Percentiles rank a stretch among this genome's conserved stretches.
These are phyloP conservation scores for Aspergillus ochraceus DNA, from an alignment of 2,329 filamentous ascomycete genomes.

Conservation along the genomic window DNA sequence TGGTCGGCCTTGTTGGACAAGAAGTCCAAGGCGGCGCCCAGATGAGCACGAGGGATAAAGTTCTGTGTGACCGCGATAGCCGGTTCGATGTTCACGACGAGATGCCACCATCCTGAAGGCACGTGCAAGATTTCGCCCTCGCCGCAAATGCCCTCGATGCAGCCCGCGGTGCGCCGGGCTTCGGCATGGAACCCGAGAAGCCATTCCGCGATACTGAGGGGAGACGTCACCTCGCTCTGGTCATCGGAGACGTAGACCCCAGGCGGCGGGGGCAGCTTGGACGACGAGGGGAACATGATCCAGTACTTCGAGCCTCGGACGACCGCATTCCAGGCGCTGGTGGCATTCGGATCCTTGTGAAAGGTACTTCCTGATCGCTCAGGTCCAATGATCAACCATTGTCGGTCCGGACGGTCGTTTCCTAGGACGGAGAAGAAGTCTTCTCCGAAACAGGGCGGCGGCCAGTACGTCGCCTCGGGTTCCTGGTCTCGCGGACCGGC, in stretches of 20 bases:
- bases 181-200: slow-evolving; percentile 84
- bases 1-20: slow-evolving; percentile 79
- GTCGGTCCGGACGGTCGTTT: slow-evolving; percentile 75
- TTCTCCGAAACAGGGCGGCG: slow-evolving; percentile 78
- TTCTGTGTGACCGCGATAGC: slow-evolving; percentile 93
- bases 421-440: slow-evolving; percentile 83
- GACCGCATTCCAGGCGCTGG: slow-evolving; percentile 89
- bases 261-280: slow-evolving; percentile 66
- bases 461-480: slow-evolving; percentile 67
- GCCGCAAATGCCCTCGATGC: slow-evolving; percentile 79
- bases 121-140: slow-evolving; percentile 89
- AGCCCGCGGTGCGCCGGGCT: slow-evolving; percentile 73
- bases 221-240: slow-evolving; percentile 88
- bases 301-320: slow-evolving; percentile 91
- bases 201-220: slow-evolving; percentile 96
- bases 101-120: slow-evolving; percentile 93
- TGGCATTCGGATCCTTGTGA: slow-evolving; percentile 76
- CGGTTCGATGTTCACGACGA: slow-evolving; percentile 84
- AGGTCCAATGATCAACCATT: slow-evolving; percentile 91
- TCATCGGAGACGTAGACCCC: slow-evolving; percentile 89
- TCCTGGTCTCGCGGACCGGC: slow-evolving; percentile 50
- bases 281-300: slow-evolving; percentile 90
- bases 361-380: slow-evolving; percentile 88
- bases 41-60: slow-evolving; percentile 76
- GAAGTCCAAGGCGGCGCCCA: slow-evolving; percentile 76